phyloP scores from a whole-genome alignment of 306 rosid genomes.

The Medicago truncatula region DNA sequence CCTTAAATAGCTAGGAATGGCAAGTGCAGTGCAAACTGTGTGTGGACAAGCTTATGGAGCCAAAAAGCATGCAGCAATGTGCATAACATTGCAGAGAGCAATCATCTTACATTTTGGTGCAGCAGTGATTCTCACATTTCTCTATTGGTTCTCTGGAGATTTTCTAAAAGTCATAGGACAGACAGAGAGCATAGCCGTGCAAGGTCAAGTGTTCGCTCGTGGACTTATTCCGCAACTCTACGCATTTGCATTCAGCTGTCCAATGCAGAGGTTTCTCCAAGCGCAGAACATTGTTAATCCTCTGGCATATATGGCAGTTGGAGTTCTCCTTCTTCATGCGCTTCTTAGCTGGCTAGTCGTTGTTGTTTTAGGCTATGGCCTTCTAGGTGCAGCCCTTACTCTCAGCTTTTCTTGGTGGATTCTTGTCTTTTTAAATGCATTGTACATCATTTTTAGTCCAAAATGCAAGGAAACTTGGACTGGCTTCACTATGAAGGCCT shows the following conservation, averaged over 20 bases:
- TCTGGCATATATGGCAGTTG: conserved; percentile 66
- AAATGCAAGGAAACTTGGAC: conserved; percentile 78
- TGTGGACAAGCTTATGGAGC: conserved; percentile 89
- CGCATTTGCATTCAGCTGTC: conserved; percentile 73
- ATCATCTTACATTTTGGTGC: conserved; percentile 67
- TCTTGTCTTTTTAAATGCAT: conserved; percentile 57
- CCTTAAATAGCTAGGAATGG: conserved; percentile 68
- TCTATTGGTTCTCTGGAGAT: conserved; percentile 69
- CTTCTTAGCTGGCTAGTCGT: conserved; percentile 65
- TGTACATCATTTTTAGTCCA: conserved; percentile 71
- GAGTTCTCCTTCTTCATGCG: conserved; percentile 62
- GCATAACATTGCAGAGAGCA: conserved; percentile 72
- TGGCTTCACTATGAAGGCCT: conserved; percentile 65
- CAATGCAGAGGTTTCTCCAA: conserved; percentile 83
- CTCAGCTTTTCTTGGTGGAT: conserved; percentile 82
- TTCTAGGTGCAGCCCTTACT: conserved; percentile 66
- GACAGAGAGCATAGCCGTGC: conserved; percentile 50
- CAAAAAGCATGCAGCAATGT: conserved; percentile 59
- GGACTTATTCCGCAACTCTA: conserved; percentile 71
- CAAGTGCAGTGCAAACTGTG: conserved; percentile 80
- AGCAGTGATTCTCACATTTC: conserved; percentile 61
- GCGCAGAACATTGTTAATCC: conserved; percentile 86
- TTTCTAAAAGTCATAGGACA: conserved; percentile 59
- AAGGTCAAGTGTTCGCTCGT: conserved; percentile 58
- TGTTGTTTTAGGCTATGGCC: conserved; percentile 58